A percentile compares a stretch with the other conserved stretches of the same genome.
These are phyloP conservation scores for Aurifilum marmelostoma DNA, from an alignment of 2,329 filamentous ascomycete species.

Conservation along the genomic window DNA sequence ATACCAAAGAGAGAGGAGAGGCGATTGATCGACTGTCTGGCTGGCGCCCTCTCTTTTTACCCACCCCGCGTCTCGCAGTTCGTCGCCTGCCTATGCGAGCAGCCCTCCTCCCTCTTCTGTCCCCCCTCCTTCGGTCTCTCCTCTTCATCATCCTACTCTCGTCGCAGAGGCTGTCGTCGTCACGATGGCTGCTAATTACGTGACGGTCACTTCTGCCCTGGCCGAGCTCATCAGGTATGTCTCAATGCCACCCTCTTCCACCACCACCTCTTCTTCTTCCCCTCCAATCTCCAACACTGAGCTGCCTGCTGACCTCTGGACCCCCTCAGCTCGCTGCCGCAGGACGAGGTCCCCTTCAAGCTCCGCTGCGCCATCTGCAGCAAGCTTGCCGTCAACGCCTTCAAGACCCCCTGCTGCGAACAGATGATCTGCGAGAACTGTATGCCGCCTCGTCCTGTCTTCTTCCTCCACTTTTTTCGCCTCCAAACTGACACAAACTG, in stretches of 20 bases:
- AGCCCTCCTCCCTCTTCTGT: background rate
- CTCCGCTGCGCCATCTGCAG: conserved; percentile 93
- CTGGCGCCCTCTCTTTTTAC: conserved; percentile 15
- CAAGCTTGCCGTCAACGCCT: conserved; percentile 87
- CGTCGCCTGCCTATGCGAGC: conserved; percentile 17
- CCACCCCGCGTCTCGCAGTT: conserved; percentile 24
- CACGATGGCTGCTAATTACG: conserved; percentile 32
- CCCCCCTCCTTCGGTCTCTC: background rate
- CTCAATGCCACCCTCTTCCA: background rate
- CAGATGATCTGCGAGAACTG: conserved; percentile 91
- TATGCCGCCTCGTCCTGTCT: conserved; percentile 43
- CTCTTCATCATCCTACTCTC: background rate
- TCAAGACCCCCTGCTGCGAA: conserved; percentile 91
- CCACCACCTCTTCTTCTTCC: no score
- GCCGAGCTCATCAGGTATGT: conserved; percentile 61
- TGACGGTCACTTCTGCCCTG: conserved; percentile 52
- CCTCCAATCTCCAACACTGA: no score
- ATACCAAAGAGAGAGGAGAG: conserved; percentile 2
- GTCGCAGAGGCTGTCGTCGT: conserved; percentile 22
- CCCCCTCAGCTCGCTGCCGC: conserved; percentile 66
- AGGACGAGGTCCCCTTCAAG: conserved; percentile 93
- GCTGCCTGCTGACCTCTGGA: conserved; percentile 25
- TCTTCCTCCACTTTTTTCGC: background rate
- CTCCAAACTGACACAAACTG: conserved; percentile 27
- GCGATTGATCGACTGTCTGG: conserved; percentile 9